Conservation (phyloP, 768 basidiomycete species). For the Tulasnella sp. region DNA sequence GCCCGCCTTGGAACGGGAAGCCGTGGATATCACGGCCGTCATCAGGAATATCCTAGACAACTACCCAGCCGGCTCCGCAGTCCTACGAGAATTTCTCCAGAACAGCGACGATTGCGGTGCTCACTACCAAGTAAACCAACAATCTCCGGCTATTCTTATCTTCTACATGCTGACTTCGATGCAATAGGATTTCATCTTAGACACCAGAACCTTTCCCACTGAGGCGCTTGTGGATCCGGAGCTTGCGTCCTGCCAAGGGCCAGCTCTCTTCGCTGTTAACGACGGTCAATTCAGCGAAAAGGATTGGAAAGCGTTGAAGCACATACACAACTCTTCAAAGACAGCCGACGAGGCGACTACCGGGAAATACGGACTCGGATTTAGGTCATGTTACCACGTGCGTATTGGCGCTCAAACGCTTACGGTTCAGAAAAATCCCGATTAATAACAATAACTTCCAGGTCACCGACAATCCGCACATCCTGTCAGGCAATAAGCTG, state of each 20-base stretch:
- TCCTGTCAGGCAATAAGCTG: background rate
- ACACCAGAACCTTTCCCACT: background rate
- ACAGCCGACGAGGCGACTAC: conserved; percentile 1
- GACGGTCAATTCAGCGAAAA: background rate
- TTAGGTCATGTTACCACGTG: conserved; percentile 6
- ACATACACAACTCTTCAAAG: background rate
- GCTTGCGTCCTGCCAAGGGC: conserved; percentile 1
- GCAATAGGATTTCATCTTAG: background rate
- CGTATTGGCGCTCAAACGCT: background rate
- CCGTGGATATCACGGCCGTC: background rate
- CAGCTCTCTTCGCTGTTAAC: background rate
- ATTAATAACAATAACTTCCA: background rate
- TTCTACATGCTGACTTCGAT: background rate
- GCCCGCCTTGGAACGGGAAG: too few relatives aligned
- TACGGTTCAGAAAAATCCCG: background rate
- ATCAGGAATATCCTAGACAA: background rate
- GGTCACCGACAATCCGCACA: conserved; percentile 6
- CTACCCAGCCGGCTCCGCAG: background rate
- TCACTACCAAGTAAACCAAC: background rate
- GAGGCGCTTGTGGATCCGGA: background rate
- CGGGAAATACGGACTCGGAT: conserved; percentile 6
- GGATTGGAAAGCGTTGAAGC: background rate
- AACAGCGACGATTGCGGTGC: background rate
- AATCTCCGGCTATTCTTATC: background rate
- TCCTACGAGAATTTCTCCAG: conserved; percentile 4